Conservation (phyloP, 441 rosid species). For the Populus hybrid region DNA sequence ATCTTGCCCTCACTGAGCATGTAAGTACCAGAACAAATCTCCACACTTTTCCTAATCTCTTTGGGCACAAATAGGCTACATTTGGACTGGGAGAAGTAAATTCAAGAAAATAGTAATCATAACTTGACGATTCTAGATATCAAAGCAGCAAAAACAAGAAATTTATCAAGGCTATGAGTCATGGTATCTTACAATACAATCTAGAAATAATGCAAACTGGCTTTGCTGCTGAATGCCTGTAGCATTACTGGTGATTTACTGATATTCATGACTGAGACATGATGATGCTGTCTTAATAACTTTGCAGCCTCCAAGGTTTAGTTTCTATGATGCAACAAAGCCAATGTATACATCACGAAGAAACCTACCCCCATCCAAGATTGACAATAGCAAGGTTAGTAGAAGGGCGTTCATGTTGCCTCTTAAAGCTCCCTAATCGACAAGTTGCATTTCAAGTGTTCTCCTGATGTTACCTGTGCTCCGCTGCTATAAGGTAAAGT, state of each 20-base stretch:
- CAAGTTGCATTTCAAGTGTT: not conserved
- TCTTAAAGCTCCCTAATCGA: not conserved
- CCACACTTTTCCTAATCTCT: not conserved
- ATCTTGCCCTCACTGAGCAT: constrained; percentile 87
- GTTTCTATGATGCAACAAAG: constrained; percentile 89
- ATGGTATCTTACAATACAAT: not conserved
- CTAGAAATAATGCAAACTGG: not conserved
- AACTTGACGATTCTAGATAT: not conserved
- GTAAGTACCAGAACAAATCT: constrained; percentile 37
- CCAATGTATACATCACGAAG: constrained; percentile 90
- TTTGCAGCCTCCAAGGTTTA: constrained; percentile 77
- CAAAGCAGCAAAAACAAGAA: not conserved
- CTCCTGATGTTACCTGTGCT: not conserved
- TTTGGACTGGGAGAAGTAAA: not conserved
- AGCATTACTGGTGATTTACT: not conserved
- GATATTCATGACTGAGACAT: not conserved
- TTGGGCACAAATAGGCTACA: not conserved
- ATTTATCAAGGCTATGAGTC: not conserved
- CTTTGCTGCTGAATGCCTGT: not conserved
- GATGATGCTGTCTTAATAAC: not conserved
- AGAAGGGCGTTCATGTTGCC: not conserved
- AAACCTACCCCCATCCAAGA: constrained; percentile 80
- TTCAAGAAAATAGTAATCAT: not conserved
- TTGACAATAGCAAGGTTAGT: constrained; percentile 73
- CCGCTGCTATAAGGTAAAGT: not conserved